Evolutionary conservation across 306 rosid genomes (phyloP), one percentile per base, ranked within the genome.

Genomic region (Myrica gale): DNA sequence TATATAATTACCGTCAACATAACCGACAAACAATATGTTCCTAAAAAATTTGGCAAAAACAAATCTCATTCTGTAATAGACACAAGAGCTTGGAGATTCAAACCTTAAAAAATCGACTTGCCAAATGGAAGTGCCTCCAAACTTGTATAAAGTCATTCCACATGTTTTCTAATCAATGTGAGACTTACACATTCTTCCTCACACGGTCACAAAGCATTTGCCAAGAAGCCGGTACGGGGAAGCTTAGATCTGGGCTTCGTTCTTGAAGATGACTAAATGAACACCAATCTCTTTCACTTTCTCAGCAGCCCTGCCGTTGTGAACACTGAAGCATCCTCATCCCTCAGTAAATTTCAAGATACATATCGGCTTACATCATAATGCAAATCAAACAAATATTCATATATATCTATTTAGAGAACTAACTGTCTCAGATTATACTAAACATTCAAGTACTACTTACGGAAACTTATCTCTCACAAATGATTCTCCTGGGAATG

Each of bases 401-500:
- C 15, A 43, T 65, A 21, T 65, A 21, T 7, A 37, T n/a, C 41
- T 17, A 15, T 16, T 43, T 32, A 32, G 37, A 32, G 15, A 39
- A 15, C 48, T 39, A 47, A 63, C 69, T 17, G 21, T 41, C 48
- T 65, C 3, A 16, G 13, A 17, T 65, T 6, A 2, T 39, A 65
- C 21, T 65, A 39, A 42, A 23, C 69, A 63, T 39, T 46, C 11
- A 41, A 39, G 48, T 42, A 42, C 68, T 23, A 7, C 10, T 26
- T 12, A 60, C 21, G 3, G 53, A 5, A 48, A 1, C 23, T 42
- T 16, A 42, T 17, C 48, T 4, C 58, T 86, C 88, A 90, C 15
- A 74, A 87, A 78, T 81, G 92, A 76, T 88, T 91, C 83, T 89
- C 97, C 54, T 86, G 97, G 11, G 58, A 76, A 73, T 87, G 90